A percentile compares a stretch with the other conserved stretches of the same genome.
These are phyloP conservation scores for Fusarium robinianum DNA, from an alignment of 2,329 filamentous ascomycete genomes.

Conservation along the genomic window DNA sequence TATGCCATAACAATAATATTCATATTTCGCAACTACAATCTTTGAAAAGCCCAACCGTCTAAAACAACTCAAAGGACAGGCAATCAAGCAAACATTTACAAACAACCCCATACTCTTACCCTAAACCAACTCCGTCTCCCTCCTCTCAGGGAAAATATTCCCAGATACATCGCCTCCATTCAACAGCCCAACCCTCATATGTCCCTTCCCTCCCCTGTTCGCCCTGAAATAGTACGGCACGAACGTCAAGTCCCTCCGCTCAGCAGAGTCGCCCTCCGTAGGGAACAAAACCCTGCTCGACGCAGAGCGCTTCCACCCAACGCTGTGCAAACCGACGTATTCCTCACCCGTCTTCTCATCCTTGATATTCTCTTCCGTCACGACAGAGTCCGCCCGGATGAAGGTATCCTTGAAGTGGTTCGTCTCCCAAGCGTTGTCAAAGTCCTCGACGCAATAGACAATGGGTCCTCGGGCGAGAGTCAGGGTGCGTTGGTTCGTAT, in stretches of 20 bases:
- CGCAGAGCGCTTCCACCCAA: conserved; percentile 11
- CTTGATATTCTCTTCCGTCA: conserved; percentile 9
- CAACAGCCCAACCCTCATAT: conserved; percentile 25
- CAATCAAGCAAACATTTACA: too few relatives aligned
- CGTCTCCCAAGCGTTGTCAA: conserved; percentile 59
- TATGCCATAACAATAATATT: too few relatives aligned
- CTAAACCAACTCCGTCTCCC: not conserved
- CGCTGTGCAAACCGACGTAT: conserved; percentile 12
- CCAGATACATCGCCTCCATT: conserved; percentile 13
- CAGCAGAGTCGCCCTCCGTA: conserved; percentile 1
- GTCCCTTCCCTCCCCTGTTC: conserved; percentile 18
- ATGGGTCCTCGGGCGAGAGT: conserved; percentile 61
- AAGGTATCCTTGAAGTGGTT: conserved; percentile 57
- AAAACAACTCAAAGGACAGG: too few relatives aligned
- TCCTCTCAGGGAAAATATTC: conserved; percentile 12
- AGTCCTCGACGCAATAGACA: conserved; percentile 64
- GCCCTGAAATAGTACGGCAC: conserved; percentile 17
- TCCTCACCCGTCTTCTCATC: conserved; percentile 12
- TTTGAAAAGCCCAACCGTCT: too few relatives aligned
- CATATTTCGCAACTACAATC: too few relatives aligned
- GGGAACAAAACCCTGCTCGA: not conserved
- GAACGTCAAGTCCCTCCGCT: conserved; percentile 7
- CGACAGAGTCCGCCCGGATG: conserved; percentile 1
- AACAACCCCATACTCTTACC: not conserved
- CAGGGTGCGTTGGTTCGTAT: conserved; percentile 59